Percentiles rank a stretch among this genome's conserved stretches.
Evolutionary conservation across 495 filamentous ascomycete genomes (phyloP).

Genomic region (Trichoderma erinaceum): DNA sequence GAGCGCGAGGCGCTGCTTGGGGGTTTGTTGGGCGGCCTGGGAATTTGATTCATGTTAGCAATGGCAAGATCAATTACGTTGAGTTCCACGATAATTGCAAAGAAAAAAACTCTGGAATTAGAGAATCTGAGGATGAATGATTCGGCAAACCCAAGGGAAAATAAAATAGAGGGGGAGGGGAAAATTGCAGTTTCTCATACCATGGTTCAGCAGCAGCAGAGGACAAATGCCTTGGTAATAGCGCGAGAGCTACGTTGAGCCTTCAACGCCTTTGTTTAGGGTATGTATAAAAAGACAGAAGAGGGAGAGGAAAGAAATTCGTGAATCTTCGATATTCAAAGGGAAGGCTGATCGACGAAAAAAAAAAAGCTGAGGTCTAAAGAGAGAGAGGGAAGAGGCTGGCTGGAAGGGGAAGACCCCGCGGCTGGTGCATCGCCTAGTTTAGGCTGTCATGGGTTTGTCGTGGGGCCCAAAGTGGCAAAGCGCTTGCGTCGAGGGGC

Average conservation of each 20-base stretch:
- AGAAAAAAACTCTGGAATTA: neutral
- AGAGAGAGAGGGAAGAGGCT: neutral
- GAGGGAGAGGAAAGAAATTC: too few species aligned
- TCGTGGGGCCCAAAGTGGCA: neutral
- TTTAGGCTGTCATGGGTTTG: neutral
- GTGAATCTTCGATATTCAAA: neutral
- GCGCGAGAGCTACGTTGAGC: too few species aligned
- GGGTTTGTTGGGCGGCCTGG: constrained; percentile 36
- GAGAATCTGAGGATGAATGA: neutral
- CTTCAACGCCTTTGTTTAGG: too few species aligned
- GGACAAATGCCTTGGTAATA: too few species aligned
- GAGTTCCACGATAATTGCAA: too few species aligned
- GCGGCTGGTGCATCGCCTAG: neutral
- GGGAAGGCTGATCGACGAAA: neutral
- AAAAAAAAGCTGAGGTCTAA: neutral
- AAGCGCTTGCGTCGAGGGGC: neutral
- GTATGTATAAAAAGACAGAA: too few species aligned
- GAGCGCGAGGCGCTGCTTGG: constrained; percentile 94
- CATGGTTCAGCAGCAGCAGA: too few species aligned
- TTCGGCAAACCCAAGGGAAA: neutral
- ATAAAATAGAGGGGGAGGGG: neutral
- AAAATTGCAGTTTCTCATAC: neutral
- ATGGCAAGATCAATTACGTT: neutral
- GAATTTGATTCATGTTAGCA: neutral
- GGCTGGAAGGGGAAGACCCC: neutral